Evolutionary conservation across 306 rosid species (phyloP), one percentile per base, ranked within the genome.

Genomic region (Cicer chorassanicum): DNA sequence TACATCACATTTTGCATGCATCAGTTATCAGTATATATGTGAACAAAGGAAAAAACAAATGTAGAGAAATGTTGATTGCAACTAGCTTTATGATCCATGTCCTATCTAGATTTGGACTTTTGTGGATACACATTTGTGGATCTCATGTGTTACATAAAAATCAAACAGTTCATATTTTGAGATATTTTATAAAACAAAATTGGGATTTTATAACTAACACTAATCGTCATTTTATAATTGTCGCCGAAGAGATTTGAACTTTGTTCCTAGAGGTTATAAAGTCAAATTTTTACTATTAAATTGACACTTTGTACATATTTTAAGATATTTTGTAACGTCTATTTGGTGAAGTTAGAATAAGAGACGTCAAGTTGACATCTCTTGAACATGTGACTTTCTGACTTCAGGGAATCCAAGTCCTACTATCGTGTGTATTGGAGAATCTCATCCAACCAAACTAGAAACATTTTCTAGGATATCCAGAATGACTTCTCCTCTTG

Each of bases 41-140:
- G 72, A 64, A 79, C 81, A 62, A 86, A 0, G 63, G 73, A 83
- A 68, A 73, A 77, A 75, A 73, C 86, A 86, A 82, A 86, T 44
- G 13, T 10, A 7, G 67, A 67, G 8, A 70, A 42, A 53, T 42
- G 13, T n/a, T 67, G 13, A 5, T 60, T 44, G 29, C 78, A 79
- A 54, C 70, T 77, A 50, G 49, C 48, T 64, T 64, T 53, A 72
- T 19, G 73, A 54, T 38, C 44, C 54, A 60, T 36, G 44, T 60
- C 66, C 42, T 60, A 60, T 60, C 44, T 34, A 34, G 19, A 34
- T 60, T 57, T 21, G 64, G 40, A 18, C 34, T 19, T 55, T 57
- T 10, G 8, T 2, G 1, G 13, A 18, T 6, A 54, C 5, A 54
- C 61, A 3, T 7, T 18, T 6, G 61, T 18, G 36, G 9, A 54